Evolutionary conservation across 768 basidiomycete species (phyloP).

Genomic region (Tricholoma flavovirens): DNA sequence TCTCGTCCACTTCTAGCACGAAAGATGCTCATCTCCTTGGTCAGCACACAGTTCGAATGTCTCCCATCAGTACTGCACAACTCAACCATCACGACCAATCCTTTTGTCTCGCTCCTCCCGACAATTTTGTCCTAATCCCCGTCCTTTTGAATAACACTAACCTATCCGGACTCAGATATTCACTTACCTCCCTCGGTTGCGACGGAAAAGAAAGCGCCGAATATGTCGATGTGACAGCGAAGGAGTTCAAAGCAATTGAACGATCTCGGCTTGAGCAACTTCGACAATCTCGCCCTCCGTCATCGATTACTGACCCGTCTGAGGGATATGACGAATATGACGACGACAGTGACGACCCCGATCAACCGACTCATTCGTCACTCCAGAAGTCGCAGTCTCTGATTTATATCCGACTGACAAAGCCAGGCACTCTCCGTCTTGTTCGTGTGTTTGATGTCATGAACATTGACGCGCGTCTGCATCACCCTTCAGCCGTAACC

Average conservation of each 20-base stretch:
- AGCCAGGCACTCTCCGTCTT: slow-evolving; percentile 71
- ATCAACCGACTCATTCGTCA: slow-evolving; percentile 29
- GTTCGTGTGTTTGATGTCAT: slow-evolving; percentile 68
- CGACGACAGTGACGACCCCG: slow-evolving; percentile 53
- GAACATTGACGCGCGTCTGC: slow-evolving; percentile 68
- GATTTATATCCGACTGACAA: slow-evolving; percentile 62
- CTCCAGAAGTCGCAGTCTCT: slow-evolving; percentile 75
- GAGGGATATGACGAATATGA: slow-evolving; percentile 68
- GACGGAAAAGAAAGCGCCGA: slow-evolving; percentile 42
- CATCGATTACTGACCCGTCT: slow-evolving; percentile 22
- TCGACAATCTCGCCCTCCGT: slow-evolving; percentile 37
- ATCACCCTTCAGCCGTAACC: slow-evolving; percentile 54
- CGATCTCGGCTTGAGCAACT: slow-evolving; percentile 48
- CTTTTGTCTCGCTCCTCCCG: slow-evolving; percentile 62
- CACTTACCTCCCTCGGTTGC: slow-evolving; percentile 59
- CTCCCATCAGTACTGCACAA: slow-evolving; percentile 89
- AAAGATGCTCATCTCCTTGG: slow-evolving; percentile 67
- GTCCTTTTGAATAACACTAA: slow-evolving; percentile 87
- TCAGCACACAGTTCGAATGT: slow-evolving; percentile 88
- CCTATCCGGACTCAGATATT: slow-evolving; percentile 67
- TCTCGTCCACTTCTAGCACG: slow-evolving; percentile 34
- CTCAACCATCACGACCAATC: slow-evolving; percentile 72
- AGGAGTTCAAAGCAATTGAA: slow-evolving; percentile 66
- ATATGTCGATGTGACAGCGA: slow-evolving; percentile 48
- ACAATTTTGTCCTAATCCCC: slow-evolving; percentile 63